A percentile compares a stretch with the other conserved stretches of the same genome.
Evolutionary conservation across 257 asterid genomes (phyloP).

Genomic region (Eucommia ulmoides): DNA sequence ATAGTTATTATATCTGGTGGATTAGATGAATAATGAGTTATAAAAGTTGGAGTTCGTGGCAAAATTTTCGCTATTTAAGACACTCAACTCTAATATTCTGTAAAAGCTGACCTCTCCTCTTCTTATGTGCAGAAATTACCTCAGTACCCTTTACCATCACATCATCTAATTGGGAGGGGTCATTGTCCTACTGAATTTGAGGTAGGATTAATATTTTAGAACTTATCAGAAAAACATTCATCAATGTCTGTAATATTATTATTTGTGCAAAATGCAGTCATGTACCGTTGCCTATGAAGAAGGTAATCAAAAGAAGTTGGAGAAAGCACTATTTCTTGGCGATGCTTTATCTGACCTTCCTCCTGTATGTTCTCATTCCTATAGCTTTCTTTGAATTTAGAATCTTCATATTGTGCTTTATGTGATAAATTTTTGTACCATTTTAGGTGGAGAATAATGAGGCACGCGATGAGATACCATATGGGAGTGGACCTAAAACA

Average conservation of each 20-base stretch:
- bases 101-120: background rate
- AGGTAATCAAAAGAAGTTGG: conserved; percentile 16
- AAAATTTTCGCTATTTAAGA: too few relatives aligned
- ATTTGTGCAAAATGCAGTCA: conserved; percentile 19
- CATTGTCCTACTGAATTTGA: conserved; percentile 51
- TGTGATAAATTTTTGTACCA: background rate
- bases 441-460: conserved; percentile 56
- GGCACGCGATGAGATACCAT: conserved; percentile 46
- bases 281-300: conserved; percentile 40
- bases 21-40: too few relatives aligned
- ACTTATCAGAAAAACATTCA: too few relatives aligned
- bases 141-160: conserved; percentile 77
- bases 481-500: conserved; percentile 24
- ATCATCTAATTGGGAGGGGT: conserved; percentile 45
- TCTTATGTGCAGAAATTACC: conserved; percentile 40
- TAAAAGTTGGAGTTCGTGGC: too few relatives aligned
- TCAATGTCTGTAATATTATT: too few relatives aligned
- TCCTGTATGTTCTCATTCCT: conserved; percentile 19
- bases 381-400: background rate
- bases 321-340: conserved; percentile 38
- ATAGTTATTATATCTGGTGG: too few relatives aligned
- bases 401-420: background rate
- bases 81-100: background rate
- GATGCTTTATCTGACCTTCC: conserved; percentile 89
- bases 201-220: too few relatives aligned